These are phyloP conservation scores for Sporothrix luriei DNA, from an alignment of 2,329 filamentous ascomycete species.

Conservation along the genomic window DNA sequence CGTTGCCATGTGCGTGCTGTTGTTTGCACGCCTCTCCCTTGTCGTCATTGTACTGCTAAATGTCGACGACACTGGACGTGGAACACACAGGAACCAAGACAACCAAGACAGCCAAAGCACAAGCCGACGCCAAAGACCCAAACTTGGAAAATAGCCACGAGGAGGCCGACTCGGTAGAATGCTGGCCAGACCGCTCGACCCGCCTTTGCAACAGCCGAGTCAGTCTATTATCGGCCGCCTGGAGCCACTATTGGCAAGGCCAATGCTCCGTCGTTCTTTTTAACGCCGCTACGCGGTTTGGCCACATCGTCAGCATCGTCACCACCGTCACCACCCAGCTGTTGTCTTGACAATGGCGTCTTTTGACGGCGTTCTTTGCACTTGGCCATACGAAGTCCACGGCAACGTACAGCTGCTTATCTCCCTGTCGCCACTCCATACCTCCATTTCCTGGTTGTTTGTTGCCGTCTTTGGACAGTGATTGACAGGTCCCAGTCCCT, in stretches of 20 bases:
- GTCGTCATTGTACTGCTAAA: conserved; percentile 29
- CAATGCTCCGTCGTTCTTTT: no score
- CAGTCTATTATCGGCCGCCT: conserved; percentile 2
- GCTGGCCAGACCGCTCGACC: conserved; percentile 2
- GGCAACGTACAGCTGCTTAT: not conserved
- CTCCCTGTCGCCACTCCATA: not conserved
- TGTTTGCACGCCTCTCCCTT: not conserved
- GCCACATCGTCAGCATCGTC: no score
- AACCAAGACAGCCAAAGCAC: not conserved
- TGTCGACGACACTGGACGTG: conserved; percentile 24
- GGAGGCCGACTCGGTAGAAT: not conserved
- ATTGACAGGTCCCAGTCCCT: not conserved
- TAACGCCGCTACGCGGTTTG: not conserved
- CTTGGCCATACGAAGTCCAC: not conserved
- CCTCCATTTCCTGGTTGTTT: not conserved
- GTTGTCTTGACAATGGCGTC: not conserved
- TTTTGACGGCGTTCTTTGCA: not conserved
- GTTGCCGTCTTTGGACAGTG: not conserved
- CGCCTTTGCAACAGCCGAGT: conserved; percentile 16
- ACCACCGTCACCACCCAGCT: not conserved
- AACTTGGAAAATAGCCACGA: not conserved
- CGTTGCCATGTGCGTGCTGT: not conserved
- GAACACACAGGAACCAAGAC: not conserved
- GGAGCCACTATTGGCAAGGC: not conserved
- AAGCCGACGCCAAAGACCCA: not conserved